phyloP scores from a whole-genome alignment of 768 basidiomycete genomes.

The Trichaptum fuscoviolaceum region DNA sequence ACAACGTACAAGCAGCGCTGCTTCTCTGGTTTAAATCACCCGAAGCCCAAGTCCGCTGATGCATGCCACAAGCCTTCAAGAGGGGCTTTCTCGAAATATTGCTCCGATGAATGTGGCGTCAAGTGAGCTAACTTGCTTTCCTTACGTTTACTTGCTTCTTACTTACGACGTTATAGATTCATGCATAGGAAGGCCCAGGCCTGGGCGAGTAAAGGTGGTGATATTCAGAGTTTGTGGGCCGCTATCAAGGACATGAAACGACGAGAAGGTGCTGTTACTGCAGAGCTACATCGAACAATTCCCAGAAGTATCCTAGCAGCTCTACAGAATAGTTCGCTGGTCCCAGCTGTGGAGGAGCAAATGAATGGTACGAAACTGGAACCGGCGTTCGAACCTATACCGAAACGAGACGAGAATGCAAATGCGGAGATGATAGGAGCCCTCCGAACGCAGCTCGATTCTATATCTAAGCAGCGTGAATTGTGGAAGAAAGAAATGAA shows the following conservation, averaged over 20 bases:
- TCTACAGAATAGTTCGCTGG: constrained; percentile 13
- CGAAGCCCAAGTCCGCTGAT: constrained; percentile 53
- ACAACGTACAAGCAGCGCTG: constrained; percentile 83
- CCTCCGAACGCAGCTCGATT: constrained; percentile 48
- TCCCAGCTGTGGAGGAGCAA: constrained; percentile 9
- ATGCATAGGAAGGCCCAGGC: constrained; percentile 60
- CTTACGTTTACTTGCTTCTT: constrained; percentile 6
- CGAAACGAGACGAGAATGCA: constrained; percentile 34
- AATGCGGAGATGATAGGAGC: constrained; percentile 46
- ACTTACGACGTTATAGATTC: constrained; percentile 31
- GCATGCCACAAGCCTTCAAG: constrained; percentile 80
- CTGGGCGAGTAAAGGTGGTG: constrained; percentile 60
- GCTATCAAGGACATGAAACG: constrained; percentile 64
- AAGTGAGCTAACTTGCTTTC: background rate
- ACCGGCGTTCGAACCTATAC: constrained; percentile 25
- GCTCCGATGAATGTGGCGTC: constrained; percentile 83
- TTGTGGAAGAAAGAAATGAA: constrained; percentile 66
- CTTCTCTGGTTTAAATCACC: constrained; percentile 60
- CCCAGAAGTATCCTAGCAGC: constrained; percentile 16
- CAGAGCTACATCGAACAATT: constrained; percentile 21
- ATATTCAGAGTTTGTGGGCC: constrained; percentile 65
- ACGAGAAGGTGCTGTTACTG: constrained; percentile 64
- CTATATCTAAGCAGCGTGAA: constrained; percentile 57
- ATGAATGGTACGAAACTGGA: constrained; percentile 9
- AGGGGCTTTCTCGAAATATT: constrained; percentile 84